Percentiles rank a stretch among this genome's conserved stretches.
phyloP scores from a whole-genome alignment of 2,329 filamentous ascomycete species.

The Phialophora tarda region DNA sequence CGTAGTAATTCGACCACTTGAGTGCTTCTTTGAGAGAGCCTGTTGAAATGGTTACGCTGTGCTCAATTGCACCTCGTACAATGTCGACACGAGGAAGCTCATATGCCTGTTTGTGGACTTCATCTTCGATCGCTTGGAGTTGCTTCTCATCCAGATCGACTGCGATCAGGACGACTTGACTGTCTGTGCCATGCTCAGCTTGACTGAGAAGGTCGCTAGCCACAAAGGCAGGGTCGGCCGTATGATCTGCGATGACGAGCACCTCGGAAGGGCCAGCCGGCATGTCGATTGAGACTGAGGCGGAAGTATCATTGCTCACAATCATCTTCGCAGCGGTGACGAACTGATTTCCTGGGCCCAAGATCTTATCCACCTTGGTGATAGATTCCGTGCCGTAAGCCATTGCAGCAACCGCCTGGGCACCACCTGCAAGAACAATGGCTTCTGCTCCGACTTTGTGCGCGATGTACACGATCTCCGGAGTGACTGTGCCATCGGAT shows the following conservation, averaged over 20 bases:
- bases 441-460: slow-evolving; percentile 96
- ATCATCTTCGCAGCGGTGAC: slow-evolving; percentile 99
- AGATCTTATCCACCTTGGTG: slow-evolving; percentile 97
- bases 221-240: slow-evolving; percentile 90
- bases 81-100: slow-evolving; percentile 90
- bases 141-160: slow-evolving; percentile 76
- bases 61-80: slow-evolving; percentile 84
- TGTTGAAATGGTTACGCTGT: slow-evolving; percentile 86
- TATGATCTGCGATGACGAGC: slow-evolving; percentile 88
- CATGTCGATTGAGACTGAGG: slow-evolving; percentile 97
- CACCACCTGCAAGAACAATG: slow-evolving; percentile 93
- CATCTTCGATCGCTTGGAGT: slow-evolving; percentile 83
- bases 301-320: slow-evolving; percentile 95
- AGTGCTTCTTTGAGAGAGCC: slow-evolving; percentile 74
- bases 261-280: slow-evolving; percentile 96
- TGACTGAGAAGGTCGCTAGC: slow-evolving; percentile 93
- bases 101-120: slow-evolving; percentile 84
- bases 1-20: slow-evolving; percentile 87
- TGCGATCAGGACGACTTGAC: slow-evolving; percentile 89
- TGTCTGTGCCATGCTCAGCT: slow-evolving; percentile 95
- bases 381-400: slow-evolving; percentile 96
- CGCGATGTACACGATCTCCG: slow-evolving; percentile 95
- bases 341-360: slow-evolving; percentile 97
- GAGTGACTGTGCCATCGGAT: slow-evolving; percentile 85
- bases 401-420: slow-evolving; percentile 94